Evolutionary conservation across 2,329 filamentous ascomycete species (phyloP), one percentile per base, ranked within the genome.

Genomic region (Microascus cirrosus): DNA sequence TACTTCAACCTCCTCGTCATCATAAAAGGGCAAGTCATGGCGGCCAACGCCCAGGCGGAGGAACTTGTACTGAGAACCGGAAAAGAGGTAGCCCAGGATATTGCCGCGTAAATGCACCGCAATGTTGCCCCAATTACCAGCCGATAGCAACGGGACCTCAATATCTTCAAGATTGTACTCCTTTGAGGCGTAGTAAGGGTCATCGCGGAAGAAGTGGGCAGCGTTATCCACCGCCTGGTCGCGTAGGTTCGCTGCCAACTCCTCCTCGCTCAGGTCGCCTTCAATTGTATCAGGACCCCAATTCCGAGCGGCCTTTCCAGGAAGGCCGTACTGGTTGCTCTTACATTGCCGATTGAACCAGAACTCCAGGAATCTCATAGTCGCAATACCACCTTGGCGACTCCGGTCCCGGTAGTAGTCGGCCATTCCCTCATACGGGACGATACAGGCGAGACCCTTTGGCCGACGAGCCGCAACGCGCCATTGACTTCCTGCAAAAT

Each of bases 1-100:
- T 0, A 89, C 63, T 60, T 85, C 82, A 0, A 87, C 85, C 61
- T 88, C 82, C 53, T 88, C 82, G 1, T 78, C 68, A 65, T 87
- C 87, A 70, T 88, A 90, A 66, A 89, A 89, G 0, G 86, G 86
- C 1, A 89, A 72, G 63, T 89, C 86, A 61, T 90, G 86, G 0
- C 86, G 77, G 1, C 86, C 86, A 0, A 80, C 83, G 64, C 89
- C 85, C 66, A 88, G 82, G 7, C 85, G 78, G 0, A 89, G 74
- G 61, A 85, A 90, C 67, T 89, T 89, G 60, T 83, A 73, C 59
- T 82, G 74, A 0, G 85, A 88, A 0, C 84, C 83, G 0, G 85
- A 85, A 54, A 83, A 75, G 1, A 72, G 71, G 59, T 79, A 89
- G 0, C 85, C 86, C 63, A 86, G 77, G 5, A 89, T 75, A 61